phyloP scores from a whole-genome alignment of 139 green algal species.

The Protoeuglena noctilucae region DNA sequence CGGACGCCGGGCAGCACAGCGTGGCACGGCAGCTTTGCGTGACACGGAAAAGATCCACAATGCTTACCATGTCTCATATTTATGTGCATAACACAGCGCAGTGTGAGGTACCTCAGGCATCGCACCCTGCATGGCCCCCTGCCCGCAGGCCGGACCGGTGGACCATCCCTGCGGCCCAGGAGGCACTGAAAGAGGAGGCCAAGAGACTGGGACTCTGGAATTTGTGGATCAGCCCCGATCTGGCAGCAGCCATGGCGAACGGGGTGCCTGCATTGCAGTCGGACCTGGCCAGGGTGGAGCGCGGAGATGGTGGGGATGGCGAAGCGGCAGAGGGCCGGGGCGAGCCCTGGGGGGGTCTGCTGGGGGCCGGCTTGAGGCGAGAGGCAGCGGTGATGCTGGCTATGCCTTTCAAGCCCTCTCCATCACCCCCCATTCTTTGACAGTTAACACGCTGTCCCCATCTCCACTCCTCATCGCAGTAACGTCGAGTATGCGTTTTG shows the following conservation, averaged over 20 bases:
- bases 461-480: background rate
- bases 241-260: constrained; percentile 30
- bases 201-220: constrained; percentile 81
- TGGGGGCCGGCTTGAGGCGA: constrained; percentile 50
- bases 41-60: background rate
- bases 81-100: no score
- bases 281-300: constrained; percentile 11
- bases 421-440: background rate
- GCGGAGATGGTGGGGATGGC: background rate
- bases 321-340: background rate
- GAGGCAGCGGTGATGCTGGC: no score
- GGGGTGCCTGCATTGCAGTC: constrained; percentile 15
- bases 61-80: no score
- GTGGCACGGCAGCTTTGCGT: background rate
- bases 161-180: background rate
- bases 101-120: no score
- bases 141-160: constrained; percentile 1
- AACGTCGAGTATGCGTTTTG: constrained; percentile 76
- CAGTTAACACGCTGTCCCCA: background rate
- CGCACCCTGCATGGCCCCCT: no score
- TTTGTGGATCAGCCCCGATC: constrained; percentile 54
- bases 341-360: constrained; percentile 21
- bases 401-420: no score
- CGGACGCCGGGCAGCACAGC: no score
- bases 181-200: constrained; percentile 13